Conservation (phyloP, 1,284 basidiomycete genomes). For the Tilletia indica region DNA sequence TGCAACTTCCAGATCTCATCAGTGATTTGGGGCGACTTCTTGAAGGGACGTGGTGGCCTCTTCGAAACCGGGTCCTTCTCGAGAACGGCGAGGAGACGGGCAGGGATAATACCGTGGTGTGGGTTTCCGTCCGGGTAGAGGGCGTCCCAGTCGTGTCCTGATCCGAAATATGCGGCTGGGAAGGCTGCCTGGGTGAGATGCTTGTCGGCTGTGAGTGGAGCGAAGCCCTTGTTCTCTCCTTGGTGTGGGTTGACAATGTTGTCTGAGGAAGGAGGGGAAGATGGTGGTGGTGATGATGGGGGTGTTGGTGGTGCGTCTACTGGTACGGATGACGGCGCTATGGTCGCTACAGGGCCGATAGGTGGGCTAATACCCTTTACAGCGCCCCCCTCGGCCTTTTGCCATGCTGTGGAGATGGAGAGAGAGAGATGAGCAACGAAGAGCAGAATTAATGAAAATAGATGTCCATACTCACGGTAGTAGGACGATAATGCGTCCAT, state of each 20-base stretch:
- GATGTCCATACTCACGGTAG: background rate
- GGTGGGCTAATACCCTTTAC: too few species aligned
- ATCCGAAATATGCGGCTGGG: conserved; percentile 3
- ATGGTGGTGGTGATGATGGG: background rate
- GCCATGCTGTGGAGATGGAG: background rate
- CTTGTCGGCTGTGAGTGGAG: background rate
- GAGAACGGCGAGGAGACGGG: conserved; percentile 28
- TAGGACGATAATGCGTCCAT: background rate
- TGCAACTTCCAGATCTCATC: conserved; percentile 28
- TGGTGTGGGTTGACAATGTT: background rate
- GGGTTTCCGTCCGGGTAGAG: conserved; percentile 36
- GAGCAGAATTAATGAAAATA: background rate
- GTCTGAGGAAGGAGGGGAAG: background rate
- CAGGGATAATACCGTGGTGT: conserved; percentile 39
- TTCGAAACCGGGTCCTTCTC: conserved; percentile 25
- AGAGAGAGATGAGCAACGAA: background rate
- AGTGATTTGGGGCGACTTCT: conserved; percentile 28
- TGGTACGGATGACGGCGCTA: background rate
- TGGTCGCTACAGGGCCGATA: background rate
- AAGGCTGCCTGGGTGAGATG: conserved; percentile 4
- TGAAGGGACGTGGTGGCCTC: conserved; percentile 10
- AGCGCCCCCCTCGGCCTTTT: background rate
- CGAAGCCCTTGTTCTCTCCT: background rate
- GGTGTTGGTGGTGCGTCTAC: background rate
- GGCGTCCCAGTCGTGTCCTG: background rate